These are phyloP conservation scores for Colletotrichum viniferum DNA, from an alignment of 2,329 filamentous ascomycete genomes.

Conservation along the genomic window DNA sequence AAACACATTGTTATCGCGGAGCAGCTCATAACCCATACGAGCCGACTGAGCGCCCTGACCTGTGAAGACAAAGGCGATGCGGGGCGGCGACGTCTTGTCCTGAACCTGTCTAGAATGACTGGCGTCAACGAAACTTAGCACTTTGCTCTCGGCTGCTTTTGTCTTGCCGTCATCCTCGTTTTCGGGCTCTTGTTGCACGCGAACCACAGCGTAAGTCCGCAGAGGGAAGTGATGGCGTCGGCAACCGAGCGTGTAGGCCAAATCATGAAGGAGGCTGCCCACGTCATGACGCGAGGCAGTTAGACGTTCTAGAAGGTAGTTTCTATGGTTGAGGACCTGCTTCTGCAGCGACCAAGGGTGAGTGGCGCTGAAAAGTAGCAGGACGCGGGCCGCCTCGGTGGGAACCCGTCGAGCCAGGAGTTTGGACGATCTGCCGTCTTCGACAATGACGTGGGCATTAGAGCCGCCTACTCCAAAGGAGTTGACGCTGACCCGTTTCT, in stretches of 20 bases:
- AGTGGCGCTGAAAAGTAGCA: background rate
- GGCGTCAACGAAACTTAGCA: background rate
- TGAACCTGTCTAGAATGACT: conserved; percentile 22
- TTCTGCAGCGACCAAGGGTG: background rate
- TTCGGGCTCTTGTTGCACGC: background rate
- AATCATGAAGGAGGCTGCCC: conserved; percentile 3
- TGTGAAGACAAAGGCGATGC: conserved; percentile 36
- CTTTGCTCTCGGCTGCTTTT: background rate
- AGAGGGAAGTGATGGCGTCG: conserved; percentile 17
- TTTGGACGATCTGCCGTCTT: background rate
- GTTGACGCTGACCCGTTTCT: conserved; percentile 30
- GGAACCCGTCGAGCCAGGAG: background rate
- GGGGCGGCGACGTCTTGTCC: conserved; percentile 27
- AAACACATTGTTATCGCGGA: conserved; percentile 11
- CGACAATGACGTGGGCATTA: conserved; percentile 32
- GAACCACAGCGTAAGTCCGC: conserved; percentile 10
- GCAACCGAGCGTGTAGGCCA: conserved; percentile 21
- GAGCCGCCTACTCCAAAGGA: conserved; percentile 37
- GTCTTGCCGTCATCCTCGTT: background rate
- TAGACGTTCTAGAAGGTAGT: background rate
- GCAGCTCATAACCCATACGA: conserved; percentile 40
- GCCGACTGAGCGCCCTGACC: conserved; percentile 50
- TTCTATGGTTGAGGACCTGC: background rate
- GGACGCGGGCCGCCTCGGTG: background rate
- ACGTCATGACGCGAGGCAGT: conserved; percentile 9